Evolutionary conservation across 2,329 filamentous ascomycete genomes (phyloP).

Genomic region (Westerdykella aurantiaca): DNA sequence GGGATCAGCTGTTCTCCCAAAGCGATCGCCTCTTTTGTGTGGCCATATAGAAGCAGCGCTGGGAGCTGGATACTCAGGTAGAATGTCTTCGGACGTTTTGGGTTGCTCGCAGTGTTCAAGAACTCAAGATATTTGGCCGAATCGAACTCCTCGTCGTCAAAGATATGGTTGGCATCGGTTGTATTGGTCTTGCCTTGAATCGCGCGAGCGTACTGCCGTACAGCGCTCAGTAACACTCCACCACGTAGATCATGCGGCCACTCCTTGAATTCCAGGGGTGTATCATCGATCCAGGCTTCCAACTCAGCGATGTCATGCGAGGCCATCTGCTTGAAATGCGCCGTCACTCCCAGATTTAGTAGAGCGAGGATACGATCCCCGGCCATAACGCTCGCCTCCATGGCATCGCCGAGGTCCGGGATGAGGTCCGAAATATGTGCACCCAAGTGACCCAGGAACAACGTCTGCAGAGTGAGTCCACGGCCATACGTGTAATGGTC

Average conservation of each 20-base stretch:
- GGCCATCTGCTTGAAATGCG: conserved; percentile 62
- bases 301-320: conserved; percentile 64
- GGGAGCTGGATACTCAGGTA: conserved; percentile 56
- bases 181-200: conserved; percentile 66
- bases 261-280: conserved; percentile 66
- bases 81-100: conserved; percentile 58
- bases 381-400: conserved; percentile 60
- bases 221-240: conserved; percentile 61
- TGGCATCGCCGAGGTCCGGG: conserved; percentile 55
- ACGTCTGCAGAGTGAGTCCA: conserved; percentile 62
- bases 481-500: conserved; percentile 57
- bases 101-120: conserved; percentile 50
- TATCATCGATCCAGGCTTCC: conserved; percentile 64
- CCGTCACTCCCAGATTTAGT: conserved; percentile 62
- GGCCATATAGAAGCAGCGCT: conserved; percentile 41
- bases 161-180: conserved; percentile 49
- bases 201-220: conserved; percentile 62
- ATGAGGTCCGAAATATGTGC: conserved; percentile 56
- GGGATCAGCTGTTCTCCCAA: conserved; percentile 40
- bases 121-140: conserved; percentile 50
- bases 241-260: conserved; percentile 68
- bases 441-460: conserved; percentile 66
- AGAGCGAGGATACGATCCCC: conserved; percentile 69
- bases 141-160: conserved; percentile 64
- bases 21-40: conserved; percentile 38